A percentile compares a stretch with the other conserved stretches of the same genome.
These are phyloP conservation scores for Pleomassaria siparia DNA, from an alignment of 2,329 filamentous ascomycete species.

Conservation along the genomic window DNA sequence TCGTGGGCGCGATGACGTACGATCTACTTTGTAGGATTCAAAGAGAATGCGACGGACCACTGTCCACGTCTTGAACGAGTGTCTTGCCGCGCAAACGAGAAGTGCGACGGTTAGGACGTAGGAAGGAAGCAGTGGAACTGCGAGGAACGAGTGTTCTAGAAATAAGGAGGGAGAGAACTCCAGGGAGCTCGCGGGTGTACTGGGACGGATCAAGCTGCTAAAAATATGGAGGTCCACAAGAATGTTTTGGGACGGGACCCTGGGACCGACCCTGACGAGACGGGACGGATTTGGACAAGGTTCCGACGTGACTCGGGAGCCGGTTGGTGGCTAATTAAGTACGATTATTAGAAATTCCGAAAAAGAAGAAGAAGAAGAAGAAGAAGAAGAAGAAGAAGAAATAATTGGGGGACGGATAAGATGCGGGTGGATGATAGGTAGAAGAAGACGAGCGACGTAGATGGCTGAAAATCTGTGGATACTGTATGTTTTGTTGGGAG, in stretches of 20 bases:
- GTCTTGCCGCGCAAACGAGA: not conserved
- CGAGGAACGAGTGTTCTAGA: not conserved
- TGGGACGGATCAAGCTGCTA: constrained; percentile 8
- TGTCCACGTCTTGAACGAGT: constrained; percentile 2
- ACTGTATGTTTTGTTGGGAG: constrained; percentile 4
- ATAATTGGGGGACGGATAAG: too few species aligned
- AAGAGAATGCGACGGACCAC: not conserved
- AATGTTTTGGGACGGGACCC: constrained; percentile 23
- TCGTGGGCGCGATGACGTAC: constrained; percentile 14
- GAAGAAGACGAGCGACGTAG: constrained; percentile 11
- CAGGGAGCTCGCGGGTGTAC: constrained; percentile 2
- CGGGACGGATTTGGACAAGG: constrained; percentile 18
- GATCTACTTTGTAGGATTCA: not conserved
- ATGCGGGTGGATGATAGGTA: too few species aligned
- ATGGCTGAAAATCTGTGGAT: constrained; percentile 16
- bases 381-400: too few species aligned
- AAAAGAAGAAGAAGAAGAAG: too few species aligned
- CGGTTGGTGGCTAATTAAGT: constrained; percentile 13
- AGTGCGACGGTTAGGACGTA: not conserved
- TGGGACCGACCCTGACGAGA: constrained; percentile 21
- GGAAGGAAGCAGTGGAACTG: not conserved
- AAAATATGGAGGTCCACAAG: constrained; percentile 17
- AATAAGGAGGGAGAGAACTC: not conserved
- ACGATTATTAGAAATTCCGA: too few species aligned
- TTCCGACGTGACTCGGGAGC: not conserved